A percentile compares a stretch with the other conserved stretches of the same genome.
Evolutionary conservation across 768 basidiomycete species (phyloP).

Genomic region (Amanita muscaria): DNA sequence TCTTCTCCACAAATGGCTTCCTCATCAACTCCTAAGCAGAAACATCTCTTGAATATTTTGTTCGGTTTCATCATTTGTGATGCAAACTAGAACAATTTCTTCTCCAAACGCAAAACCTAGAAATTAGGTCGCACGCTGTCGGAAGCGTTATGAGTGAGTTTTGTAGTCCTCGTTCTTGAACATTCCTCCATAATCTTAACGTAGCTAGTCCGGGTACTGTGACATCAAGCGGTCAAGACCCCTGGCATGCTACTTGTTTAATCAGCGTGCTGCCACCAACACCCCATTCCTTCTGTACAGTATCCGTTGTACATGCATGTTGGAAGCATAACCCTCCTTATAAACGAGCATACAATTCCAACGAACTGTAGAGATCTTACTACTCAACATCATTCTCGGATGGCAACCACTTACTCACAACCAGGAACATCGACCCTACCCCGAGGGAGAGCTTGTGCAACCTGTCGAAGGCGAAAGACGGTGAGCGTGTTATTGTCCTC

Average conservation of each 20-base stretch:
- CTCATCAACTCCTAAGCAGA: neutral
- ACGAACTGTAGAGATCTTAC: neutral
- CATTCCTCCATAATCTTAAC: constrained; percentile 1
- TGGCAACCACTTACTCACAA: constrained; percentile 4
- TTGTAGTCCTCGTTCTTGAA: constrained; percentile 1
- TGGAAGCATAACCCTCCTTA: neutral
- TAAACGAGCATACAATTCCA: neutral
- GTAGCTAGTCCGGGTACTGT: constrained; percentile 4
- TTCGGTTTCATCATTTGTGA: constrained; percentile 1
- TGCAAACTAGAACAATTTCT: neutral
- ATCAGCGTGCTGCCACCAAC: neutral
- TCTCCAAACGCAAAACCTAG: neutral
- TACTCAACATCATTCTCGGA: neutral
- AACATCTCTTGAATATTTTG: no score
- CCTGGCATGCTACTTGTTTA: neutral
- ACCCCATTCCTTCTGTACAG: neutral
- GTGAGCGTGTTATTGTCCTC: constrained; percentile 8
- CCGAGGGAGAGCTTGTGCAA: constrained; percentile 23
- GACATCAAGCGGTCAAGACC: constrained; percentile 5
- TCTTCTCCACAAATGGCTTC: neutral
- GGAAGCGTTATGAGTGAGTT: neutral
- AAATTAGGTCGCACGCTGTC: constrained; percentile 4
- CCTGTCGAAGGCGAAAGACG: constrained; percentile 23
- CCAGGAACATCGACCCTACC: constrained; percentile 13
- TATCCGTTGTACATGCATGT: neutral